A percentile compares a stretch with the other conserved stretches of the same genome.
Evolutionary conservation across 768 basidiomycete genomes (phyloP).

Genomic region (Serendipita sp.): DNA sequence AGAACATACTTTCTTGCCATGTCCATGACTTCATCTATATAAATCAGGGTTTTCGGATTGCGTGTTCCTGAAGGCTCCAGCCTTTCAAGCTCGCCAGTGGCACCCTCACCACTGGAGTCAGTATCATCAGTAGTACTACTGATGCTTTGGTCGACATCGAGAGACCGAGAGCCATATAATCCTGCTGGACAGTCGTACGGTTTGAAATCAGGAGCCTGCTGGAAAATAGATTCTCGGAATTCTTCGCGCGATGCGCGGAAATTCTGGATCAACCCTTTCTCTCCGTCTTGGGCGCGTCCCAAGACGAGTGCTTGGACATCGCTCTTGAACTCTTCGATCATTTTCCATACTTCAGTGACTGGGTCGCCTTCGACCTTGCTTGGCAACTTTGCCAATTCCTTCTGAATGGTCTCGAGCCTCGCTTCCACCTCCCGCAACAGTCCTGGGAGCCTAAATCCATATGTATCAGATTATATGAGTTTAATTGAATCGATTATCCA

Average conservation of each 20-base stretch:
- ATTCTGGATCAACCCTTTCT: conserved; percentile 36
- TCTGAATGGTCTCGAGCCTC: conserved; percentile 25
- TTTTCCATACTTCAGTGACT: conserved; percentile 34
- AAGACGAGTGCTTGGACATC: conserved; percentile 31
- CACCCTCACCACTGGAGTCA: not conserved
- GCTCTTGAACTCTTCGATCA: conserved; percentile 30
- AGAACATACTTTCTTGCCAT: not conserved
- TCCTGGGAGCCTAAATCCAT: conserved; percentile 35
- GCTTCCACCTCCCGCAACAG: conserved; percentile 41
- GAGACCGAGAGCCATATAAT: not conserved
- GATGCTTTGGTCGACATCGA: not conserved
- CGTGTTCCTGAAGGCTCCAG: not conserved
- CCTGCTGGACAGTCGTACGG: conserved; percentile 24
- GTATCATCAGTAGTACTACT: not conserved
- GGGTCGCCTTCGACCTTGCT: conserved; percentile 39
- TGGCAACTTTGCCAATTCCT: conserved; percentile 23
- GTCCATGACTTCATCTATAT: not conserved
- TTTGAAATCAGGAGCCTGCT: conserved; percentile 40
- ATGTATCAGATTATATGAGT: not conserved
- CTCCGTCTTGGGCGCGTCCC: conserved; percentile 29
- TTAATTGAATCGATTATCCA: not conserved
- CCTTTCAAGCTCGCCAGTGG: too few relatives aligned
- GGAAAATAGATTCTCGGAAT: conserved; percentile 33
- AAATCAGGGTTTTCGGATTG: not conserved
- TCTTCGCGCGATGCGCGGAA: conserved; percentile 32